Conservation (phyloP, 192 early-diverging fungal species). For the Funneliformis mosseae region DNA sequence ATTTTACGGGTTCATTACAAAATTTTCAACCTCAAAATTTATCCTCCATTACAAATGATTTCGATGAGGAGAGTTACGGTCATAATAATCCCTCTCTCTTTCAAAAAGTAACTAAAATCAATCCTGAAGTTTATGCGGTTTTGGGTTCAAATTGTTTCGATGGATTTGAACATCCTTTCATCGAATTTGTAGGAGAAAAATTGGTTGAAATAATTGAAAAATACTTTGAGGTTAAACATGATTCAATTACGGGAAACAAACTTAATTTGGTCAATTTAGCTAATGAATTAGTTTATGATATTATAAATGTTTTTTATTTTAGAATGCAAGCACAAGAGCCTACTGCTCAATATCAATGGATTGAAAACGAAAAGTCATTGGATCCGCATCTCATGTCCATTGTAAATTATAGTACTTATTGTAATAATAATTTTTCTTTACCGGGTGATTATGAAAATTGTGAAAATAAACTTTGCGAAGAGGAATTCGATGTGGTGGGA, state of each 20-base stretch:
- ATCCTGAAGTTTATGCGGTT: slow-evolving; percentile 18
- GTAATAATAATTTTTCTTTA: not conserved
- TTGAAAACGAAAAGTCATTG: not conserved
- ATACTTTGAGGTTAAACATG: not conserved
- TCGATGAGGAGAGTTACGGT: too few relatives aligned
- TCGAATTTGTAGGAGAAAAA: slow-evolving; percentile 12
- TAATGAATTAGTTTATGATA: not conserved
- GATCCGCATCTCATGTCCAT: not conserved
- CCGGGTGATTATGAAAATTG: not conserved
- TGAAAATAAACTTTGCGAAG: too few relatives aligned
- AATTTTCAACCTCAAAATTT: not conserved
- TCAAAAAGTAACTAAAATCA: not conserved
- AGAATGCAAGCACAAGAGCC: slow-evolving; percentile 13
- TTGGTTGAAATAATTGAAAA: not conserved
- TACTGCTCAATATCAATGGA: not conserved
- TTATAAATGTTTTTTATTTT: slow-evolving; percentile 25
- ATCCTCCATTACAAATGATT: not conserved
- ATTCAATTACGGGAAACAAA: not conserved
- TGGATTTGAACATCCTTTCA: slow-evolving; percentile 23
- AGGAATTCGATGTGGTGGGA: not conserved
- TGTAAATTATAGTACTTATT: not conserved
- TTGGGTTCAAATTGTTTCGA: not conserved
- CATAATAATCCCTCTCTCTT: too few relatives aligned
- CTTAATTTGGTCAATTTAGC: not conserved
- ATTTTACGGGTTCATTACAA: slow-evolving; percentile 13